Percentiles rank a stretch among this genome's conserved stretches.
Conservation (phyloP, 2,329 filamentous ascomycete species). For the Thielaviopsis euricoi region DNA sequence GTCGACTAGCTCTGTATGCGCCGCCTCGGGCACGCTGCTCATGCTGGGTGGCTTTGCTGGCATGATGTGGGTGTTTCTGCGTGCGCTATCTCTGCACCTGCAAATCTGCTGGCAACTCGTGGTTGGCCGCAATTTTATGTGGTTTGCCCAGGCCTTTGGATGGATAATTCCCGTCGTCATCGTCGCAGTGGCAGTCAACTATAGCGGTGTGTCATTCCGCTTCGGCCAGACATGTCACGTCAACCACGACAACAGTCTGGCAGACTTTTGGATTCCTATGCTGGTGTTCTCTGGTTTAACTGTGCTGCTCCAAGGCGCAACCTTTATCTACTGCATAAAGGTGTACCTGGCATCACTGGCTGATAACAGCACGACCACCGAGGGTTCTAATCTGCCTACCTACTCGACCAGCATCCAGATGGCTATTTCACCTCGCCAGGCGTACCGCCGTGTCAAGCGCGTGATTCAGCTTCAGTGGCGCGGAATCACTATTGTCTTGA, state of each 20-base stretch:
- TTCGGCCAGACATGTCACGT: slow-evolving; percentile 89
- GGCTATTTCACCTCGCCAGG: slow-evolving; percentile 67
- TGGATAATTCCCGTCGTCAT: slow-evolving; percentile 72
- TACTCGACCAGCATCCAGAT: slow-evolving; percentile 55
- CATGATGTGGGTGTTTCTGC: slow-evolving; percentile 80
- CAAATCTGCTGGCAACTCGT: slow-evolving; percentile 97
- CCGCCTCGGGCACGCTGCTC: slow-evolving; percentile 72
- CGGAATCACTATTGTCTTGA: slow-evolving; percentile 73
- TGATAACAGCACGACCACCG: slow-evolving; percentile 54
- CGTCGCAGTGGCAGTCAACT: slow-evolving; percentile 56
- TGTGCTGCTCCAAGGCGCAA: slow-evolving; percentile 66
- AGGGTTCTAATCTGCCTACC: slow-evolving; percentile 55
- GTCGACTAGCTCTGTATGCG: slow-evolving; percentile 65
- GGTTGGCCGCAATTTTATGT: slow-evolving; percentile 80
- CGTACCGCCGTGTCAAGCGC: slow-evolving; percentile 71
- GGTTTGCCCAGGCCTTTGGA: slow-evolving; percentile 59
- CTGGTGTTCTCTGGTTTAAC: slow-evolving; percentile 62
- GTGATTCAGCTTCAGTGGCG: slow-evolving; percentile 90
- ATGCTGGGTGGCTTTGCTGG: slow-evolving; percentile 73
- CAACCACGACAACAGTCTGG: slow-evolving; percentile 71
- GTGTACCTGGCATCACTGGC: slow-evolving; percentile 77
- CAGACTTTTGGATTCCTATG: slow-evolving; percentile 80
- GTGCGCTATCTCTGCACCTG: slow-evolving; percentile 80
- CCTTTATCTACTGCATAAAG: slow-evolving; percentile 84
- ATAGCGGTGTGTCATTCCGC: slow-evolving; percentile 87